Base-by-base conservation (phyloP, 2,329 filamentous ascomycete species). In the Nigrospora osmanthi region DNA sequence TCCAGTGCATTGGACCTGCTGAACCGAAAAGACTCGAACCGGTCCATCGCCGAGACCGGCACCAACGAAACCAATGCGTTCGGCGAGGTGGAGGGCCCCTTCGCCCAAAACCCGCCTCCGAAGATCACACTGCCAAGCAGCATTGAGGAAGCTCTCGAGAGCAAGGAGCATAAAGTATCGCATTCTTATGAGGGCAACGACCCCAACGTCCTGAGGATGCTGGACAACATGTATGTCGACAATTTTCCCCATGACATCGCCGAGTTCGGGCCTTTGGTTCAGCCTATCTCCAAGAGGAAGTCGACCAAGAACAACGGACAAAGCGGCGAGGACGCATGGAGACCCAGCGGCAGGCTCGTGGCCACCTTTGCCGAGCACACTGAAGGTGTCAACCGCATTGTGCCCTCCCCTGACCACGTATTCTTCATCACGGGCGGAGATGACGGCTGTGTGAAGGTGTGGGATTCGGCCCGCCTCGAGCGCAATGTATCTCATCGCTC, bases 381-480 rank as follows among this genome's bases (percentile, higher is more conserved):
- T 28, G 88, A 81, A 0, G 79, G 87, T 9, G 80, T 97, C 51
- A 95, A 86, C 57, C 81, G 90, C 11, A 80, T 97, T 11, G 73
- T 86, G 2, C 80, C 89, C 9, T 84, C 93, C 2, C 89, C 91
- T 1, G 93, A 98, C 58, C 91, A 98, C 61, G 71, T 83, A 5
- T 98, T 98, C 67, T 98, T 98, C 64, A 76, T 96, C 46, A 97
- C 93, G 1, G 91, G 83, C 7, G 91, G 90, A 11, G 88, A 95
- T 57, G 93, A 98, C 63, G 88, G 93, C 3, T 81, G 79, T 7
- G 87, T 96, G 46, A 95, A 88, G 58, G 77, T 98, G 6, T 98
- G 93, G 93, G 93, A 98, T 65, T 85, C 89, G 23, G 83, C 82
- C 23, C 79, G 93, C 19, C 74, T 98, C 7, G 93, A 98, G 65